These are phyloP conservation scores for Schizosaccharomyces pombe DNA, from an alignment of 805 yeast genomes.

Conservation along the genomic window ASM294v3 CU329670.1:1686001-1686500, in stretches of 20 bases:
- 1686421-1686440: constrained; percentile 33
- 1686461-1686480: not conserved
- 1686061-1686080: constrained; percentile 80
- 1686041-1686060: constrained; percentile 61
- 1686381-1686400: constrained; percentile 30
- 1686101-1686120: constrained; percentile 45
- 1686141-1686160: constrained; percentile 22
- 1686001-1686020: constrained; percentile 59
- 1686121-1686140: constrained; percentile 62
- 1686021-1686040: constrained; percentile 51
- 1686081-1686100: constrained; percentile 90
- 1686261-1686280: constrained; percentile 63
- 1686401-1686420: constrained; percentile 24
- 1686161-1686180: constrained; percentile 25
- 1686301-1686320: constrained; percentile 77
- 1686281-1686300: constrained; percentile 64
- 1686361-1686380: constrained; percentile 33
- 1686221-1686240: constrained; percentile 74
- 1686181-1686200: constrained; percentile 55
- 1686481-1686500: not conserved
- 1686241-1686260: constrained; percentile 44
- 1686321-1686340: constrained; percentile 91
- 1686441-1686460: constrained; percentile 16
- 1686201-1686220: constrained; percentile 72
- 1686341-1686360: constrained; percentile 69